These are phyloP conservation scores for Entomophthora muscae DNA, from an alignment of 371 early-diverging fungal genomes.

Conservation along the genomic window DNA sequence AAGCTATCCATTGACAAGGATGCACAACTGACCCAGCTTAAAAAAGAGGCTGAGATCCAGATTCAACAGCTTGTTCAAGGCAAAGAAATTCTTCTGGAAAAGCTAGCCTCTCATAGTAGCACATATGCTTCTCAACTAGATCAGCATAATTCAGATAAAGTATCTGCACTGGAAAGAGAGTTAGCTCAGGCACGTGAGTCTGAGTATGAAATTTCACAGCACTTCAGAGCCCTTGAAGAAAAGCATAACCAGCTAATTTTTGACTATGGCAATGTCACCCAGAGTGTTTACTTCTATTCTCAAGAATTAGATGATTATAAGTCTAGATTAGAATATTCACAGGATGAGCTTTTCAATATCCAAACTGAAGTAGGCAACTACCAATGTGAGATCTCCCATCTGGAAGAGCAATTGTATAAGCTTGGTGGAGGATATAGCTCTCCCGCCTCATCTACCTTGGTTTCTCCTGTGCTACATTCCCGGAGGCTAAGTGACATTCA, in stretches of 20 bases:
- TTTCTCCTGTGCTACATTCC: background rate
- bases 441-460: background rate
- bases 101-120: too few species aligned
- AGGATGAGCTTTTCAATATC: background rate
- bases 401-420: background rate
- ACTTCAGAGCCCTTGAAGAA: background rate
- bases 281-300: background rate
- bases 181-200: background rate
- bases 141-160: background rate
- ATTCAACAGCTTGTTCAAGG: too few species aligned
- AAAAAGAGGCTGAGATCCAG: too few species aligned
- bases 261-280: background rate
- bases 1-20: background rate
- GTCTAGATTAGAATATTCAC: background rate
- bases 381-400: background rate
- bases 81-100: too few species aligned
- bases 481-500: background rate
- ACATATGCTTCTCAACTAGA: background rate
- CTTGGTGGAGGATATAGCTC: background rate
- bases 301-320: background rate
- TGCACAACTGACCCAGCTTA: too few species aligned
- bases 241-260: background rate
- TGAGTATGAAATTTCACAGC: background rate
- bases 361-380: background rate
- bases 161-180: background rate